Evolutionary conservation across 192 early-diverging fungal species (phyloP), one percentile per base, ranked within the genome.

Genomic region (Coemansia sp.): DNA sequence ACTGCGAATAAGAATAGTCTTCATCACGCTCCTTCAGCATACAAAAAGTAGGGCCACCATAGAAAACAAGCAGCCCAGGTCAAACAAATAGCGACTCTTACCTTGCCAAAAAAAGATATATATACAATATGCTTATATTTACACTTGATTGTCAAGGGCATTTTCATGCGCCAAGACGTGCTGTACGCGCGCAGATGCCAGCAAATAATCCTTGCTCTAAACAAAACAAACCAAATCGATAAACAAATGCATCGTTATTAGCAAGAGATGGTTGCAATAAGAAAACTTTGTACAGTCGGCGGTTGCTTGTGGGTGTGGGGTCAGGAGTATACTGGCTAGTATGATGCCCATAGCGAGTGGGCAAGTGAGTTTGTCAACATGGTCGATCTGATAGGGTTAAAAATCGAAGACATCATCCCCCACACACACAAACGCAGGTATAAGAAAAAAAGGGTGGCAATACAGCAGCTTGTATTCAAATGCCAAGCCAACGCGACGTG

Each of bases 241-340:
- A 32, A 32, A 32, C 30, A 32, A 32, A 3, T 32, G 3, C 8
- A 8, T 32, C 30, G 30, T 32, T 32, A 32, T 32, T 32, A 32
- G 30, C 8, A 32, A 49, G 1, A 49, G 1, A n/a, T 7, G 29
- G 18, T 18, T 24, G 18, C 28, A 6, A 49, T 25, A 60, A 9
- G 1, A 49, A 19, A 23, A 35, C 18, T n/a, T n/a, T n/a, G n/a
- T n/a, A n/a, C n/a, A n/a, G n/a, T n/a, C n/a, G 8, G 39, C 11
- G 8, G 3, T 42, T 42, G 39, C 13, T 42, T 16, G 39, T 42
- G 8, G 19, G 61, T 62, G 62, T 48, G 65, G 28, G 58, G 65
- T 67, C 65, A 67, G 65, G 32, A 55, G 60, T 61, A 78, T 78
- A 78, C 75, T 78, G 75, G 75, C 75, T 69, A 78, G 75, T 78